These are phyloP conservation scores for Coemansia reversa DNA, from an alignment of 192 early-diverging fungal species.

Conservation along the genomic window DNA sequence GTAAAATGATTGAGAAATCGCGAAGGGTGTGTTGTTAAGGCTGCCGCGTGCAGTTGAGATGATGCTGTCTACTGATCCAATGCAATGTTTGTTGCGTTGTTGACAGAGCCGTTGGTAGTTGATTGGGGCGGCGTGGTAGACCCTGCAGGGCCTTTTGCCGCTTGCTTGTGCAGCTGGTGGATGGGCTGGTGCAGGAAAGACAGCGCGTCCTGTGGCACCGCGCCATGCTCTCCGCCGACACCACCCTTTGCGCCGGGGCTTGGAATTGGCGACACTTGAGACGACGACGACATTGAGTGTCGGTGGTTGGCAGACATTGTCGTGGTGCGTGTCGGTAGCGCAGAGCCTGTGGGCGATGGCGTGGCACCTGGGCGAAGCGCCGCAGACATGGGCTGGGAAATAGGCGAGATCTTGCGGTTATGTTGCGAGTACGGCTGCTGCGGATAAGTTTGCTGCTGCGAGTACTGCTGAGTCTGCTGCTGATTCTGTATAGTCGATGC, in stretches of 20 bases:
- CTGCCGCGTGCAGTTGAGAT: too few relatives aligned
- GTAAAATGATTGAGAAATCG: too few relatives aligned
- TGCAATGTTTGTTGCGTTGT: constrained; percentile 26
- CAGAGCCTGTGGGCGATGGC: constrained; percentile 35
- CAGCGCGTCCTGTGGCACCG: constrained; percentile 44
- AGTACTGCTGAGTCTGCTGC: constrained; percentile 12
- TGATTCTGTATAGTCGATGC: constrained; percentile 16
- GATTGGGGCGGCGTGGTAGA: constrained; percentile 36
- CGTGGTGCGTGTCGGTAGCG: constrained; percentile 13
- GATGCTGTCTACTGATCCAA: constrained; percentile 26
- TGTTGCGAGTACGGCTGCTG: constrained; percentile 11
- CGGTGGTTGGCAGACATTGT: constrained; percentile 10
- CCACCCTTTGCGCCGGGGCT: constrained; percentile 29
- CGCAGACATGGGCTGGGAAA: constrained; percentile 18
- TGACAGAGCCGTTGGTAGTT: constrained; percentile 9
- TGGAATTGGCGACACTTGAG: constrained; percentile 37
- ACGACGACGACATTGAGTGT: constrained; percentile 47
- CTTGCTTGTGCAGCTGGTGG: constrained; percentile 51
- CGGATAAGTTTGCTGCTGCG: constrained; percentile 3
- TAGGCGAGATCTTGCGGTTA: constrained; percentile 23
- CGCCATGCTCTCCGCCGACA: constrained; percentile 11
- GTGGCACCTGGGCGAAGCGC: constrained; percentile 20
- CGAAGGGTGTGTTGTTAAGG: not conserved
- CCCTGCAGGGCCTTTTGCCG: constrained; percentile 15
- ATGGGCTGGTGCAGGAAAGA: constrained; percentile 55